Base-by-base conservation (phyloP, 148 eudicot genomes). In the Chenopodium formosanum region DNA sequence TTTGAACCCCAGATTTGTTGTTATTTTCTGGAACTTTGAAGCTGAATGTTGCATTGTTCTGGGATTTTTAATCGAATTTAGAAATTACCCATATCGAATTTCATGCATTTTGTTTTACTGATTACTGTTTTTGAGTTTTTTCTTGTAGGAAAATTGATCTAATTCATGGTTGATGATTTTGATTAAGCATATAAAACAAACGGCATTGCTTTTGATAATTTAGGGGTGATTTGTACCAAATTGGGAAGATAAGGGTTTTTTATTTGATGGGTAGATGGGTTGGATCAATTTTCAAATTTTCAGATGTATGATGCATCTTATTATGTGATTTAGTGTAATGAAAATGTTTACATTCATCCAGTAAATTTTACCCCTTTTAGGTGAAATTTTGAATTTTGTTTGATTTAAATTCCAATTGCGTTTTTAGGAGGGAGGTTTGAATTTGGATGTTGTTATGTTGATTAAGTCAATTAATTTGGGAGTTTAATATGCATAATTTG, bases 21-120 rank as follows among this genome's bases (percentile, higher is more conserved):
- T 52, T 4, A 1, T 73, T 29, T 67, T 27, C 20, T 46, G 8
- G 46, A 37, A 67, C 22, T 56, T 47, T 60, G 27, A 5, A 52
- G 80, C 70, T 69, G 1, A 44, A 20, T 23, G 50, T 60, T 58
- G 56, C 63, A 79, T 78, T 37, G 17, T 62, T 64, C 17, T 68
- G 12, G 23, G 22, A 14, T 9, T 65, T 75, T 81, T 75, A 2
- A 23, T 62, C 17, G 27, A 13, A 25, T 27, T 4, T 13, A 32
- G 20, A 77, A 69, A 10, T 19, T 76, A 27, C 75, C 84, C 80
- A 56, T 14, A 71, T 72, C 25, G 63, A 70, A 14, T 71, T 72
- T 60, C 71, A 52, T 83, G 73, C 73, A 48, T 71, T 37, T 44
- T 27, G 13, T 12, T 22, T 65, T 25, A 1, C 44, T 47, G 4